phyloP scores from a whole-genome alignment of 306 rosid genomes.

The Quercus suber region DNA sequence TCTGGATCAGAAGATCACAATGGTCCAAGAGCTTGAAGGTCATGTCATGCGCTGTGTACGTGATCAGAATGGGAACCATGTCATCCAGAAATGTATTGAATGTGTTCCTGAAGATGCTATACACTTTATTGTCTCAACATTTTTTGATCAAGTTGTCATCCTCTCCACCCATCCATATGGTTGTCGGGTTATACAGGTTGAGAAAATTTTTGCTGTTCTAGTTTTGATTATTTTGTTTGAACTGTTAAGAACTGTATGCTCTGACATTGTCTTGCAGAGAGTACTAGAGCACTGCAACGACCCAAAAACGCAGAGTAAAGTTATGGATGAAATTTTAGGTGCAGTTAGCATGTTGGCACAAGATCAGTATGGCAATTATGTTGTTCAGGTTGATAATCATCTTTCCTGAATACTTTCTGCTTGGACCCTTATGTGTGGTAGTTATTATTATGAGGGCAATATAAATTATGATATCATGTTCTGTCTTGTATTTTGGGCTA shows the following conservation, averaged over 20 bases:
- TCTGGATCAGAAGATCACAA: conserved; percentile 82
- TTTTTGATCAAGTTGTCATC: conserved; percentile 83
- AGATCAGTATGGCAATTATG: conserved; percentile 96
- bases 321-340: conserved; percentile 92
- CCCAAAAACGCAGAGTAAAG: conserved; percentile 63
- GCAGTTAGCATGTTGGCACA: conserved; percentile 96
- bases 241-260: not conserved
- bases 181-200: conserved; percentile 92
- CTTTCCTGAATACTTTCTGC: conserved; percentile 4
- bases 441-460: not conserved
- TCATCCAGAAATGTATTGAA: conserved; percentile 92
- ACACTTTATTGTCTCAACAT: conserved; percentile 75
- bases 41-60: conserved; percentile 92
- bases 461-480: not conserved
- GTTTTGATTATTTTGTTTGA: not conserved
- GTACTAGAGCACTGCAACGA: conserved; percentile 86
- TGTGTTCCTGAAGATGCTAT: conserved; percentile 87
- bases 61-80: conserved; percentile 98
- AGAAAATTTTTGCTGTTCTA: not conserved
- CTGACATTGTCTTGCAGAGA: conserved; percentile 48
- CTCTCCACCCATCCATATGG: conserved; percentile 97
- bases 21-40: conserved; percentile 93
- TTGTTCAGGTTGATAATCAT: conserved; percentile 71
- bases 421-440: not conserved
- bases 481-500: not conserved